Conservation (phyloP, 2,329 filamentous ascomycete genomes). For the Colletotrichum gigasporum region DNA sequence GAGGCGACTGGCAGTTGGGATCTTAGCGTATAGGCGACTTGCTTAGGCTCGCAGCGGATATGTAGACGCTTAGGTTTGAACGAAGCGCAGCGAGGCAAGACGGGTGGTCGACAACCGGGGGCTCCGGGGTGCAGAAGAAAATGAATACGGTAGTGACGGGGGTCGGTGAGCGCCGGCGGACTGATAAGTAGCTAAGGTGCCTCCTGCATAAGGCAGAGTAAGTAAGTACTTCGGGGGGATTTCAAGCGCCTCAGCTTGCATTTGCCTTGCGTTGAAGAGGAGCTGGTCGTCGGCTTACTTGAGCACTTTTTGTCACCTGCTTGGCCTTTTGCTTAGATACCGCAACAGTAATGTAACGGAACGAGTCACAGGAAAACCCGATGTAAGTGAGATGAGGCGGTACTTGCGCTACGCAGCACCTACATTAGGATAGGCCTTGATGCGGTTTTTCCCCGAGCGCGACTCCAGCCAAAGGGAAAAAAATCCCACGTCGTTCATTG, state of each 20-base stretch:
- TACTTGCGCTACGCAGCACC: too few relatives aligned
- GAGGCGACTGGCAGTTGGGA: background rate
- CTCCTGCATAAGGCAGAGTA: background rate
- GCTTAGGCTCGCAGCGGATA: background rate
- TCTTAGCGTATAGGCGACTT: background rate
- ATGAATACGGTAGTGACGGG: background rate
- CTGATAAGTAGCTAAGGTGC: too few relatives aligned
- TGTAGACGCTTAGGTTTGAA: background rate
- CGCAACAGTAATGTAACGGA: too few relatives aligned
- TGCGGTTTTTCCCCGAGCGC: conserved; percentile 17
- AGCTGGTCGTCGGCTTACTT: too few relatives aligned
- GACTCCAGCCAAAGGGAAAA: conserved; percentile 3
- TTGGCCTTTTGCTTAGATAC: too few relatives aligned
- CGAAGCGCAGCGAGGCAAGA: background rate
- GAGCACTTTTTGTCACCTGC: too few relatives aligned
- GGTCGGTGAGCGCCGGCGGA: background rate
- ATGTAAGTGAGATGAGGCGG: too few relatives aligned
- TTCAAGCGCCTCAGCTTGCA: too few relatives aligned
- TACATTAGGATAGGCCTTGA: background rate
- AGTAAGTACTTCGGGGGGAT: background rate
- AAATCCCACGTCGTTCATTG: background rate
- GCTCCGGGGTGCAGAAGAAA: background rate
- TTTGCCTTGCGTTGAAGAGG: too few relatives aligned
- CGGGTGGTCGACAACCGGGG: background rate
- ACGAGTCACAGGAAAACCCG: too few relatives aligned